Base-by-base conservation (phyloP, 805 yeast species). In the Kuraishia cidri region DNA sequence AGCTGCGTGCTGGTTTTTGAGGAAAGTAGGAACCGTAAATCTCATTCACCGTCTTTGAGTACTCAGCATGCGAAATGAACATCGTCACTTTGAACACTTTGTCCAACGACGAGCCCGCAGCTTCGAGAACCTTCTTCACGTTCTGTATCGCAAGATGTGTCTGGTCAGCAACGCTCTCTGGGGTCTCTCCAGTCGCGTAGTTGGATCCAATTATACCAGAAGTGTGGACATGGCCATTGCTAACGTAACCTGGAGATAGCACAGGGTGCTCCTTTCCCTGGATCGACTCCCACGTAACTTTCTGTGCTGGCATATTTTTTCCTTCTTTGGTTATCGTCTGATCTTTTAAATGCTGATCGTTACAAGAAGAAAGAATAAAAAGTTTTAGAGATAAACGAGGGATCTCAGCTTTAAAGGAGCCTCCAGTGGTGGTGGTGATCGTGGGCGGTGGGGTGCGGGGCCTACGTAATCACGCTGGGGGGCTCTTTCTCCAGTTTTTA, bases 1-100 rank as follows among this genome's bases (percentile, higher is more conserved):
- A 63, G 34, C 61, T 53, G 50, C 72, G 56, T 4, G 71, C 69
- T 11, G 74, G 74, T 36, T 54, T 52, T 26, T 53, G 55, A 3
- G 62, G 58, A 50, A 67, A 66, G 42, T 57, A 52, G 35, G 58
- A 50, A 14, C 52, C 58, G 43, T 66, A 68, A 17, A 66, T 51
- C 29, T 57, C 43, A 50, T 66, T 66, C 38, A 66, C 56, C 17
- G 41, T 44, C 13, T 55, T 41, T 12, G 64, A 60, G 39, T 60
- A 57, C 22, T 53, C 47, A 19, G 59, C 54, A 34, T 65, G 60
- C 14, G 56, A 48, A 32, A 68, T 56, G 43, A 66, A 64, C 44
- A 65, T 51, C 36, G 63, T 43, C 1, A 66, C 70, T 42, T 67
- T 67, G 47, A 67, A 44, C 1, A 60, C 64, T 35, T 56, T 58